Base-by-base conservation (phyloP, 768 basidiomycete species). In the Mycena floridula region DNA sequence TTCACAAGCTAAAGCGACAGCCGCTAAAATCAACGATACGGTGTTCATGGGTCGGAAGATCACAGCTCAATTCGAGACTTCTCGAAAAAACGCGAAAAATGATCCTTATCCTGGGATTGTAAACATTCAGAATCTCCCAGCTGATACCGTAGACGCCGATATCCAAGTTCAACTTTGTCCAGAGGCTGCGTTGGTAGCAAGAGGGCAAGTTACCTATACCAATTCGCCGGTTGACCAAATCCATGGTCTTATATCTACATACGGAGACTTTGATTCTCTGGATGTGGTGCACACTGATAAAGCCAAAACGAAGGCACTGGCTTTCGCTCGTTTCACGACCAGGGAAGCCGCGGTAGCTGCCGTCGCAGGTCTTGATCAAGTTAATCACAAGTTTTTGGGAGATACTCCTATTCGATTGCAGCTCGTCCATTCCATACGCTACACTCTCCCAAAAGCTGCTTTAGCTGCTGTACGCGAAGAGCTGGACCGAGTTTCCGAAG, bases 61-160 rank as follows among this genome's bases (percentile, higher is more conserved):
- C 39, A 62, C 60, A 16, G 68, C 72, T 0, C 47, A 58, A 5
- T 73, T 73, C 45, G 53, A 60, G 38, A n/a, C 28, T 9, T 9
- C 11, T 9, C 11, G 16, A 32, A 16, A 16, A 32, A 39, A 42
- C 20, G 53, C 52, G 59, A 16, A 51, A 60, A 35, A 26, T 68
- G 73, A 49, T 62, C 52, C 22, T 49, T 60, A 27, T 57, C 63
- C 3, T 77, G 67, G 49, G 62, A 68, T 8, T 16, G 61, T 79
- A 32, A 65, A 68, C 37, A 50, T 82, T 28, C 67, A 63, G 22
- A 67, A 66, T 20, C 55, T 82, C n/a, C 68, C 74, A 13, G 37
- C 60, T 3, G 51, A 59, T 40, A 52, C 59, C 3, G n/a, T n/a
- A n/a, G 56, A 62, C 20, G 54, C 57, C 27, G 52, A 54, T 9